A percentile compares a stretch with the other conserved stretches of the same genome.
Conservation (phyloP, 495 filamentous ascomycete species). For the Annulohypoxylon maeteangense region DNA sequence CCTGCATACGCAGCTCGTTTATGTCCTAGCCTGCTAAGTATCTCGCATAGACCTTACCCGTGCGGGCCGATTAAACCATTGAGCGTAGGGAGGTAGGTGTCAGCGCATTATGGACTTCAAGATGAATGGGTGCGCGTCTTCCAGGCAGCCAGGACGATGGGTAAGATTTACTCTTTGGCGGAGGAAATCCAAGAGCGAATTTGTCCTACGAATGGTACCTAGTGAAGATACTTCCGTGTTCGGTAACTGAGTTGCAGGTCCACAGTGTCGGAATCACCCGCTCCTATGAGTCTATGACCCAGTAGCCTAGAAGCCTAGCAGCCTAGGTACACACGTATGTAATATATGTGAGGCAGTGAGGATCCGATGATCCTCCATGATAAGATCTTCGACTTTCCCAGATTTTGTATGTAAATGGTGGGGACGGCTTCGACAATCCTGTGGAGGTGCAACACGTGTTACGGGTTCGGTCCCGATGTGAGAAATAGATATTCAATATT, state of each 20-base stretch:
- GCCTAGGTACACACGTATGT: too few relatives aligned
- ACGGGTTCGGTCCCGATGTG: neutral
- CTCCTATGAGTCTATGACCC: neutral
- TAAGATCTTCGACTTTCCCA: slow-evolving; percentile 15
- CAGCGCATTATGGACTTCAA: neutral
- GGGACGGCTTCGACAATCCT: slow-evolving; percentile 7
- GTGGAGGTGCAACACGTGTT: slow-evolving; percentile 18
- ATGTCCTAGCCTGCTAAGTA: neutral
- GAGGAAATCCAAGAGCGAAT: neutral
- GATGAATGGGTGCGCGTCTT: slow-evolving; percentile 1
- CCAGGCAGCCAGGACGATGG: neutral
- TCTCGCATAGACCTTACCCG: slow-evolving; percentile 24
- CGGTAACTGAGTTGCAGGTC: slow-evolving; percentile 1
- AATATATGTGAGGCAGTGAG: slow-evolving; percentile 24
- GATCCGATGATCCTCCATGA: slow-evolving; percentile 29
- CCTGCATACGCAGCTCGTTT: slow-evolving; percentile 17
- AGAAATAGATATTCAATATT: neutral
- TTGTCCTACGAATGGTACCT: neutral
- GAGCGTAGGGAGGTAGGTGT: neutral
- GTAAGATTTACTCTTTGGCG: neutral
- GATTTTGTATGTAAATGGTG: neutral
- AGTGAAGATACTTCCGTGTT: slow-evolving; percentile 26
- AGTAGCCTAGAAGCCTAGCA: too few relatives aligned
- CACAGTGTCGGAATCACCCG: neutral
- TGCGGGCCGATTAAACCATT: slow-evolving; percentile 7